Evolutionary conservation across 306 rosid species (phyloP).

Genomic region (Trifolium pratense): DNA sequence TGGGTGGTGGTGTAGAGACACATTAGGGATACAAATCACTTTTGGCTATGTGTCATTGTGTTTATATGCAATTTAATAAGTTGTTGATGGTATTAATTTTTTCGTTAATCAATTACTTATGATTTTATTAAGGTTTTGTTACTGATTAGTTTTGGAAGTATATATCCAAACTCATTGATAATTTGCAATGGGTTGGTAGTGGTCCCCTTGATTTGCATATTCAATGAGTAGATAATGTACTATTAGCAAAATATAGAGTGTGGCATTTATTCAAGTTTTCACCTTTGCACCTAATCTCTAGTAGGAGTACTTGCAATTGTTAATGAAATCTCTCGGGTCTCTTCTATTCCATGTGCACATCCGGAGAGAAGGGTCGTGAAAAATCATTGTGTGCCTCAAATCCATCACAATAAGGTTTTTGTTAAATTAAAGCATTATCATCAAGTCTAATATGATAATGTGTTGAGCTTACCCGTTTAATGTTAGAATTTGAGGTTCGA

Average conservation of each 20-base stretch:
- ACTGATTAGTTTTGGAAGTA: constrained; percentile 4
- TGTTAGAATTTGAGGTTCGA: too few species aligned
- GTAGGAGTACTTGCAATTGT: constrained; percentile 14
- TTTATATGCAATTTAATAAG: constrained; percentile 33
- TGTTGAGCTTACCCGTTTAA: too few species aligned
- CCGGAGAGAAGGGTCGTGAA: not conserved
- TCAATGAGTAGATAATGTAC: constrained; percentile 36
- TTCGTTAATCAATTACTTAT: not conserved
- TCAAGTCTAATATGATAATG: not conserved
- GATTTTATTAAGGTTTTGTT: not conserved
- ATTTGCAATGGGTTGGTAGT: constrained; percentile 29
- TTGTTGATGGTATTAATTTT: not conserved
- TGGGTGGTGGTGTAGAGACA: constrained; percentile 23
- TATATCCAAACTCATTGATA: not conserved
- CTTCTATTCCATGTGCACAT: constrained; percentile 26
- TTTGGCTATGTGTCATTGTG: not conserved
- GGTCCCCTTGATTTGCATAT: constrained; percentile 41
- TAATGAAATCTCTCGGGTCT: not conserved
- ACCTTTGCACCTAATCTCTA: constrained; percentile 24
- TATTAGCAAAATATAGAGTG: not conserved
- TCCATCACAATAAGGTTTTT: too few species aligned
- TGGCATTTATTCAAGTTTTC: constrained; percentile 38
- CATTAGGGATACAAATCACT: constrained; percentile 18
- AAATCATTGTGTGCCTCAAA: too few species aligned
- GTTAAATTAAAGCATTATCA: not conserved